Conservation (phyloP, 257 asterid species). For the Solanum neorickii region DNA sequence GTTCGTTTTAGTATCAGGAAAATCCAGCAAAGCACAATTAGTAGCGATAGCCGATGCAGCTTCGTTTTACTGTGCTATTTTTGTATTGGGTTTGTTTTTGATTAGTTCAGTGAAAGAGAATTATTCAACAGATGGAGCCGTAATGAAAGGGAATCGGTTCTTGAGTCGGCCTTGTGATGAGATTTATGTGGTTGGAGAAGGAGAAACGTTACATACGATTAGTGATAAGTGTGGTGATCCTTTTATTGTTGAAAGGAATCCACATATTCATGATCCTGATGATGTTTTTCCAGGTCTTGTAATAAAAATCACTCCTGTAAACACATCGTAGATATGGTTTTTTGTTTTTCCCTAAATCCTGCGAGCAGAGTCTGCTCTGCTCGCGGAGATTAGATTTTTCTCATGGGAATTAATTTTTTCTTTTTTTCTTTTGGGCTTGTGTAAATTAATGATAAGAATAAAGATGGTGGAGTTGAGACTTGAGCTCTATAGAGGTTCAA, state of each 20-base stretch:
- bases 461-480: neutral
- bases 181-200: slow-evolving; percentile 30
- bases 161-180: slow-evolving; percentile 17
- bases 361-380: neutral
- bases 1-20: neutral
- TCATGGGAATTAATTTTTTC: too few relatives aligned
- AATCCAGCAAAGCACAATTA: neutral
- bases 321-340: neutral
- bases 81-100: slow-evolving; percentile 14
- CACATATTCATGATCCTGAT: slow-evolving; percentile 36
- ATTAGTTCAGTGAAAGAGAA: slow-evolving; percentile 6
- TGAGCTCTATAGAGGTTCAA: neutral
- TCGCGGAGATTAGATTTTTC: neutral
- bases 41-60: slow-evolving; percentile 17
- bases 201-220: slow-evolving; percentile 31
- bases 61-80: slow-evolving; percentile 25
- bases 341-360: neutral
- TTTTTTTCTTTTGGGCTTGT: neutral
- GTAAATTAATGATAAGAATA: neutral
- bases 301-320: slow-evolving; percentile 10
- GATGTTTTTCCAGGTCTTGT: slow-evolving; percentile 39
- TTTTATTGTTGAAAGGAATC: slow-evolving; percentile 24
- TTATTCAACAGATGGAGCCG: neutral
- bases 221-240: slow-evolving; percentile 38
- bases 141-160: neutral